Evolutionary conservation across 1,139 yeast species (phyloP).

Genomic region (Zygosaccharomyces pseudobailii): DNA sequence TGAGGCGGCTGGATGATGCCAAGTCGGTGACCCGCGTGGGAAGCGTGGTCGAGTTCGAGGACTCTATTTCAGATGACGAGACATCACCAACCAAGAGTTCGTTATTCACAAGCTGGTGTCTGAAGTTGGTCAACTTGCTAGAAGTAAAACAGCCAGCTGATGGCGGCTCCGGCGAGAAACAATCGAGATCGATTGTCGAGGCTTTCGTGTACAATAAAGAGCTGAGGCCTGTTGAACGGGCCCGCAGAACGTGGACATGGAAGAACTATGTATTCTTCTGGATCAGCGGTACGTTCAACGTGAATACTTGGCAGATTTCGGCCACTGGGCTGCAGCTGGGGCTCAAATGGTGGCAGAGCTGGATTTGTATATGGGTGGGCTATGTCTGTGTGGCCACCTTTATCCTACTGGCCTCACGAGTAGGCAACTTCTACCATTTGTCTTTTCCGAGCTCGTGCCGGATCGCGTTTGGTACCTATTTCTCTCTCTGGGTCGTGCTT

Average conservation of each 20-base stretch:
- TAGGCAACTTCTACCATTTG: constrained; percentile 70
- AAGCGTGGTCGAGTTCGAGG: neutral
- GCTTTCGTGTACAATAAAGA: constrained; percentile 66
- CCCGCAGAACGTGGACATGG: constrained; percentile 74
- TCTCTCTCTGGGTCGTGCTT: constrained; percentile 72
- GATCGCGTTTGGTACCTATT: constrained; percentile 70
- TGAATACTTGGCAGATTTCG: constrained; percentile 88
- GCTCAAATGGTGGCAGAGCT: constrained; percentile 82
- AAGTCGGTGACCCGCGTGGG: neutral
- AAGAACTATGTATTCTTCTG: constrained; percentile 72
- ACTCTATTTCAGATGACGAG: neutral
- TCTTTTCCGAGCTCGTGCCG: constrained; percentile 75
- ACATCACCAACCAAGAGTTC: neutral
- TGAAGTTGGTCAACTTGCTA: constrained; percentile 9
- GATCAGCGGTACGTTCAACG: constrained; percentile 82
- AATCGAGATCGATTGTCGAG: constrained; percentile 33
- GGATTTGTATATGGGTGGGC: constrained; percentile 82
- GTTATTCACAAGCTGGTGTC: neutral
- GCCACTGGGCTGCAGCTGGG: constrained; percentile 73
- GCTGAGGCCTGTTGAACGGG: constrained; percentile 60
- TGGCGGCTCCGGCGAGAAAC: constrained; percentile 4
- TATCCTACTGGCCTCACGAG: constrained; percentile 59
- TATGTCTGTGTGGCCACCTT: constrained; percentile 57
- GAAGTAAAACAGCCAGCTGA: constrained; percentile 16
- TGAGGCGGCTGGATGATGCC: neutral